phyloP scores from a whole-genome alignment of 192 early-diverging fungal genomes.

The Mortierella alpina region DNA sequence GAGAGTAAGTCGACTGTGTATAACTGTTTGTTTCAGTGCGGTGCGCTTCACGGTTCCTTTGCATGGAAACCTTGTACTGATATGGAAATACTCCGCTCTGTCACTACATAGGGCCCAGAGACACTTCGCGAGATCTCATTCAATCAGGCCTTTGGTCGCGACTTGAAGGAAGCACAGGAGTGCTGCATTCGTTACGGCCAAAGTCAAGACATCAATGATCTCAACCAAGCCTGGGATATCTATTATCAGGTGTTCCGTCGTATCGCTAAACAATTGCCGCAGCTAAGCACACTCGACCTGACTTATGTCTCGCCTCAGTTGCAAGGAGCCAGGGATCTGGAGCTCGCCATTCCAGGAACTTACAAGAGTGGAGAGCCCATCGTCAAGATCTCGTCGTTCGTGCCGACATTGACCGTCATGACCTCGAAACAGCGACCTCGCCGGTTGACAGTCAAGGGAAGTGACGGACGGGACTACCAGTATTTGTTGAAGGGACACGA shows the following conservation, averaged over 20 bases:
- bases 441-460: slow-evolving; percentile 83
- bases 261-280: slow-evolving; percentile 85
- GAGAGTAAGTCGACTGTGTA: slow-evolving; percentile 41
- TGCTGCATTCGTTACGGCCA: slow-evolving; percentile 83
- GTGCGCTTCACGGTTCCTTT: background rate
- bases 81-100: background rate
- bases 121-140: slow-evolving; percentile 91
- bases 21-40: slow-evolving; percentile 2
- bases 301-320: slow-evolving; percentile 92
- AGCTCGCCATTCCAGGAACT: slow-evolving; percentile 88
- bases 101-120: slow-evolving; percentile 77
- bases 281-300: slow-evolving; percentile 85
- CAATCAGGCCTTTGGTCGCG: slow-evolving; percentile 89
- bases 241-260: slow-evolving; percentile 86
- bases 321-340: slow-evolving; percentile 82
- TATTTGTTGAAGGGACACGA: slow-evolving; percentile 97
- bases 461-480: slow-evolving; percentile 90
- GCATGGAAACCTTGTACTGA: background rate
- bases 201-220: slow-evolving; percentile 79
- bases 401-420: slow-evolving; percentile 84
- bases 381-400: slow-evolving; percentile 89
- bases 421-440: slow-evolving; percentile 95
- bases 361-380: slow-evolving; percentile 90
- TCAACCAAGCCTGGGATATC: slow-evolving; percentile 95
- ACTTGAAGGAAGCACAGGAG: slow-evolving; percentile 86